Evolutionary conservation across 805 yeast genomes (phyloP), one percentile per base, ranked within the genome.

Genomic region (Sungouiozyma ichnusensis): DNA sequence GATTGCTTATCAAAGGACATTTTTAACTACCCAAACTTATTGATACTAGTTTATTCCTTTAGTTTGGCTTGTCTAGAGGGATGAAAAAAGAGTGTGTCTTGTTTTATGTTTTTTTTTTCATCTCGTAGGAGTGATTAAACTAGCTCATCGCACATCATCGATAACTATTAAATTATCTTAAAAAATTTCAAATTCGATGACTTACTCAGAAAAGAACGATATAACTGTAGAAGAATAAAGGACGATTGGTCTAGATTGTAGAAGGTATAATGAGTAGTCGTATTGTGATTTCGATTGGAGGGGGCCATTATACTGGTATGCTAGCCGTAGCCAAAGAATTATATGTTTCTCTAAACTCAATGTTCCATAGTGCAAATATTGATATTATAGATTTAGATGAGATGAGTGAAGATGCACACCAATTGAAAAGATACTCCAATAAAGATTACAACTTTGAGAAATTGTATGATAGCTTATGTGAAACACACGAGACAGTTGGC

Each of bases 1-100:
- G 69, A 62, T 13, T 74, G 77, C 53, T 72, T 71, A 54, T 80
- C 77, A 51, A 81, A 78, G 6, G 77, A 78, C 78, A 74, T 74
- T 3, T 19, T 47, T n/a, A n/a, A 13, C 37, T 15, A 6, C 15
- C 54, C n/a, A n/a, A n/a, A n/a, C n/a, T n/a, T n/a, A 57, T 18
- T 42, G 35, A 16, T 33, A 14, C 16, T 19, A 16, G 9, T 33
- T n/a, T 33, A 13, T 33, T 13, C 13, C 8, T 34, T 15, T 38
- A 18, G 34, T 24, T 18, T 35, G 27, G 15, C 11, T 8, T 31
- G 7, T 27, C n/a, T n/a, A n/a, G n/a, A n/a, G n/a, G n/a, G n/a
- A n/a, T n/a, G n/a, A n/a, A n/a, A n/a, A n/a, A n/a, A n/a, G n/a
- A n/a, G n/a, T n/a, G n/a, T n/a, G n/a, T n/a, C n/a, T n/a, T n/a